Conservation (phyloP, 2,329 filamentous ascomycete genomes). For the Podosphaera xanthii region DNA sequence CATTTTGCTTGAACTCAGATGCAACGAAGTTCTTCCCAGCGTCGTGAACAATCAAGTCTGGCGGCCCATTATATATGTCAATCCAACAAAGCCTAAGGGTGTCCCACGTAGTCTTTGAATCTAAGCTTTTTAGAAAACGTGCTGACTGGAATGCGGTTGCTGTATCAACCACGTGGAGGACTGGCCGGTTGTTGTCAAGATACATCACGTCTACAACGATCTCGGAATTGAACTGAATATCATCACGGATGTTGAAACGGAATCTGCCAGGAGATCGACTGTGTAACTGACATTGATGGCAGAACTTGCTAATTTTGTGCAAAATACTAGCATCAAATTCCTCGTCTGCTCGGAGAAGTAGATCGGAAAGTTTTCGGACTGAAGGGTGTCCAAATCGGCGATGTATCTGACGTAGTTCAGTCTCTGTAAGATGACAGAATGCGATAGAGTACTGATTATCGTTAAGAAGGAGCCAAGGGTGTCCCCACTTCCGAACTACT, state of each 20-base stretch:
- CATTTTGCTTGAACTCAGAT: conserved; percentile 1
- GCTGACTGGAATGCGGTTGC: too few species aligned
- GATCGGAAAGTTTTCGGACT: background rate
- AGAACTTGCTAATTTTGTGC: too few species aligned
- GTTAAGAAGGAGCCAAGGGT: background rate
- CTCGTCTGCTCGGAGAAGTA: background rate
- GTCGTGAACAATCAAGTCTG: background rate
- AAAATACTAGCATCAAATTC: too few species aligned
- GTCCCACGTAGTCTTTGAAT: conserved; percentile 1
- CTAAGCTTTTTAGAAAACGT: background rate
- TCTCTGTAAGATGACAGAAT: background rate
- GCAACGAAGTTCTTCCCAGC: conserved; percentile 2
- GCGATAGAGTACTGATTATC: background rate
- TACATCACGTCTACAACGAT: background rate
- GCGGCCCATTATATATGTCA: conserved; percentile 1
- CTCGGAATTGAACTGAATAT: background rate
- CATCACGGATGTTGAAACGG: background rate
- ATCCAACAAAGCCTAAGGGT: conserved; percentile 2
- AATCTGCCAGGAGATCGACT: background rate
- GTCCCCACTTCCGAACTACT: background rate
- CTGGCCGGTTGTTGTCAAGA: too few species aligned
- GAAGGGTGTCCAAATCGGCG: background rate
- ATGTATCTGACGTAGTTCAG: background rate
- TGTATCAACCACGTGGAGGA: too few species aligned
- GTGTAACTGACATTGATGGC: too few species aligned